Percentiles rank a stretch among this genome's conserved stretches.
Conservation (phyloP, 345 rosid species). For the Reutealis trisperma region DNA sequence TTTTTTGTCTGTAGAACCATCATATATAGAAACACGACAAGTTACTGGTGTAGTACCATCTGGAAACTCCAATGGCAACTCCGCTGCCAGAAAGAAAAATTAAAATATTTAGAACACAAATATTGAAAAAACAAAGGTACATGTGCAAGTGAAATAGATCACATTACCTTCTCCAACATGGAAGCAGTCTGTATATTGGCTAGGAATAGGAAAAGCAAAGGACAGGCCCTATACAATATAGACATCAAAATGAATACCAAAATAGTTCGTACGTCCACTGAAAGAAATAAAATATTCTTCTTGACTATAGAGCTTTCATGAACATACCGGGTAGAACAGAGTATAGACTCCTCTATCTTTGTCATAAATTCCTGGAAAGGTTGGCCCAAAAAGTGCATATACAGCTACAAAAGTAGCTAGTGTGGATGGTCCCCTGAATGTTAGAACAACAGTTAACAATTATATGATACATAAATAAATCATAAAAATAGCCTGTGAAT, state of each 20-base stretch:
- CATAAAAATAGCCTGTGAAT: neutral
- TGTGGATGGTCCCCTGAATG: conserved; percentile 72
- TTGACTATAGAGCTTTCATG: neutral
- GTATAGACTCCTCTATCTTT: conserved; percentile 83
- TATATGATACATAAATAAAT: neutral
- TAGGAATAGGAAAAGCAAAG: conserved; percentile 92
- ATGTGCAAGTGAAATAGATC: neutral
- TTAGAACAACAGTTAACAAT: conserved; percentile 7
- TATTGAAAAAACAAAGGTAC: neutral
- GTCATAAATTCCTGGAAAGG: conserved; percentile 92
- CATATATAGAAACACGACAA: conserved; percentile 87
- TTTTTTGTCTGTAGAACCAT: conserved; percentile 76
- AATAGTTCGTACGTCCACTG: neutral
- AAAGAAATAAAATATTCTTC: neutral
- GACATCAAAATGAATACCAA: conserved; percentile 5
- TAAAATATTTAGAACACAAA: conserved; percentile 13
- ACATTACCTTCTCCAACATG: conserved; percentile 78
- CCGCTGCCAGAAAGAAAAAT: conserved; percentile 50
- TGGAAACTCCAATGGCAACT: conserved; percentile 92
- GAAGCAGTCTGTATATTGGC: conserved; percentile 82
- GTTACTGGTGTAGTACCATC: conserved; percentile 99
- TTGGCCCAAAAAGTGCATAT: conserved; percentile 90
- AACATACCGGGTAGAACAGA: conserved; percentile 85
- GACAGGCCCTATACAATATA: conserved; percentile 75
- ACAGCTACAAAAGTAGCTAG: conserved; percentile 95